Base-by-base conservation (phyloP, 495 filamentous ascomycete species). In the Pseudevernia furfuracea region DNA sequence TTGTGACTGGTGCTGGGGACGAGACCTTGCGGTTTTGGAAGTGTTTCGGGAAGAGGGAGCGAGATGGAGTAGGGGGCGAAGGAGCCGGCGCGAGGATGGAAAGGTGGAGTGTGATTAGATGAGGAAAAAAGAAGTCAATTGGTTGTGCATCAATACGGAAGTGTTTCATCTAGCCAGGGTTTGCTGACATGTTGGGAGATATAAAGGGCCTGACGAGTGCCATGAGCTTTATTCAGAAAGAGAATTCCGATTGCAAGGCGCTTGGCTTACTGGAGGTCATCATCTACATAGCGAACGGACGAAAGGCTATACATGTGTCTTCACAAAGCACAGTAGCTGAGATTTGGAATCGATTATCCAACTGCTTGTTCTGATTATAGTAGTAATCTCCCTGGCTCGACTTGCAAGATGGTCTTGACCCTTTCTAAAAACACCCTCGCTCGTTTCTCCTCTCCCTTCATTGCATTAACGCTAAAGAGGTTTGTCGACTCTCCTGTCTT, bases 11-110 rank as follows among this genome's bases (percentile, higher is more conserved):
- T 32, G 95, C 95, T 10, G 94, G 94, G 5, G 94, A 98, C 68
- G 94, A 98, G 75, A 98, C 94, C 1, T 76, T 98, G 62, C 76
- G 94, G 58, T 97, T 98, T 79, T 98, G 94, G 94, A 94, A 94
- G 70, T 90, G 92, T 25, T 97, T 97, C 77, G 83, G 82, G 77
- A 88, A 79, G 80, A 80, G 68, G 81, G 85, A 73, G 78, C 76
- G 63, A 78, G 83, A 71, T 72, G 70, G 63, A 71, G 67, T 72
- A 68, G 67, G 76, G 81, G 67, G 81, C 77, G 65, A 76, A 75
- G 65, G 81, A 74, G 55, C 79, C 77, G 57, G 80, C 76, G 63
- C 79, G 79, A 83, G 80, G 61, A 73, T 90, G 32, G 79, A 81
- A 19, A 86, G 87, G 73, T 89, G 85, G 87, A 82, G 86, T 23